Evolutionary conservation across 1,139 yeast genomes (phyloP), one percentile per base, ranked within the genome.

Genomic region (Starmera stellimalicola): DNA sequence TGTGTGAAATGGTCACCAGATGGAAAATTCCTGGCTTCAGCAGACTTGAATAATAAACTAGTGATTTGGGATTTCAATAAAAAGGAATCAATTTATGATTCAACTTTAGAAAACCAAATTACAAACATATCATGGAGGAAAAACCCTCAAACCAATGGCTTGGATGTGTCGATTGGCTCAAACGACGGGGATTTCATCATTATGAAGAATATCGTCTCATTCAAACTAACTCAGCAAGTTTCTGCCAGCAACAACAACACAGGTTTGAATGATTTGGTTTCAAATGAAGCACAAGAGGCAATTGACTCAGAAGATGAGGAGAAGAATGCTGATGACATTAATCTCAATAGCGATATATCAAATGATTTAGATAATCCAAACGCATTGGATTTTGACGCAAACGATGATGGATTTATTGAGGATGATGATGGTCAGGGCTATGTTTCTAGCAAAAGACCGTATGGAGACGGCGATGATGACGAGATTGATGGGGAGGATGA

Each of bases 1-100:
- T 78, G 71, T 33, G 44, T 78, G 29, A 59, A 63, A 30, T 71
- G 82, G 63, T 74, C 82, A 7, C 77, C 82, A 2, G 63, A 70
- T 43, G 81, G 81, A 25, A 62, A 64, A 6, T 68, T 60, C 41
- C 42, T 83, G 15, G 88, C 85, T 0, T 65, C 73, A n/a, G 63
- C 68, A 15, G 68, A 62, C 34, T 39, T 62, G 22, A 70, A 68
- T 35, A 68, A 70, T 26, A 54, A 54, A 17, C 47, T 83, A n/a
- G 53, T 68, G 8, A 51, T 83, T n/a, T 77, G 83, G 77, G 69
- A 76, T 39, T 46, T 63, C 30, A 40, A 41, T 2, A 43, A 60
- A 2, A 52, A 57, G 26, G 55, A 57, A 32, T 44, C 60, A 2
- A 31, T 54, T 2, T 44, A 50, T 24, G 48, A 52, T 9, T 49